Base-by-base conservation (phyloP, 2,329 filamentous ascomycete genomes). In the Rhexocercosporidium sp. region DNA sequence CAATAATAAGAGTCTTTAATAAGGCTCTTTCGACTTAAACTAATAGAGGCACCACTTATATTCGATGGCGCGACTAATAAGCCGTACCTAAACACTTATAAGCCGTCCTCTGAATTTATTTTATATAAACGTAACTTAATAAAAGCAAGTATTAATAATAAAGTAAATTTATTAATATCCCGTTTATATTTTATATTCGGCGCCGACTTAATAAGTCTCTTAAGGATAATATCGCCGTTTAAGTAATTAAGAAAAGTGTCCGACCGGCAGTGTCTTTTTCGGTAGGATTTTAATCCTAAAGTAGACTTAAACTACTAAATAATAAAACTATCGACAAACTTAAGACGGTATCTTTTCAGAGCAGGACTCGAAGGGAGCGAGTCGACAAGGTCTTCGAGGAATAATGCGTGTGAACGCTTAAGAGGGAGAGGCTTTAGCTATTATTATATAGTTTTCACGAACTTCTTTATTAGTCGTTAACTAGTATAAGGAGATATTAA, bases 141-240 rank as follows among this genome's bases (percentile, higher is more conserved):
- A 53, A 54, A 67, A 47, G 66, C 65, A 0, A 83, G 84, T 18
- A 80, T 72, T 0, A 81, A 79, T 0, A 89, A 89, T 37, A 92
- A 86, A 62, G 85, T 86, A 74, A 91, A 92, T 6, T 89, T 90
- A 71, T 92, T 88, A 4, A 86, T 83, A 74, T 92, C 89, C 11
- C 86, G 77, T 25, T 83, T 65, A 60, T 66, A 62, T 22, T 66
- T 64, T 49, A 69, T 68, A 70, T 64, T 63, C 49, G 60, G 66
- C 53, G 66, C 62, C 59, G 68, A 70, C 65, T 70, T 70, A 51
- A 62, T 67, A 69, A 68, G 62, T 66, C 72, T 74, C 65, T 66
- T 72, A 37, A 69, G 69, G 54, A 75, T 65, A 66, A 69, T 54
- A 14, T 74, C 70, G 62, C 59, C 64, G 68, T 70, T 59, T 64